Base-by-base conservation (phyloP, 192 early-diverging fungal genomes). In the Umbelopsis vinacea region DNA sequence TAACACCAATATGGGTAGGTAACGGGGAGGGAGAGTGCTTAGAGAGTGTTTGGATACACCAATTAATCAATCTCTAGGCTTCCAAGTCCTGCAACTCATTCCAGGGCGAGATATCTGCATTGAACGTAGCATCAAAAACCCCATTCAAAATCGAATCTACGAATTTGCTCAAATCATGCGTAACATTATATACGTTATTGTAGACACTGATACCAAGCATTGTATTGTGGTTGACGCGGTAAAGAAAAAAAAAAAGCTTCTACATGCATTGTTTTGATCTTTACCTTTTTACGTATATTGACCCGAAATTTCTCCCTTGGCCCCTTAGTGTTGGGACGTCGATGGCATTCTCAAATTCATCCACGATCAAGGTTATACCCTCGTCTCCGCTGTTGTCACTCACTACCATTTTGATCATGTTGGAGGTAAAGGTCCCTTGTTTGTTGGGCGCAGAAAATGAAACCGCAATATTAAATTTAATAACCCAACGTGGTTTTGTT, bases 361-460 rank as follows among this genome's bases (percentile, higher is more conserved):
- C 9, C 79, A 88, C 71, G 74, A 82, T 45, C 78, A 87, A 71
- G 81, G 83, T 8, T 84, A 92, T 72, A 86, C 86, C 10, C 75
- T 97, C 26, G 92, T 93, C 0, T 94, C 87, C 0, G 89, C 86
- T 10, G 81, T 90, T 21, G 83, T 96, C 6, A 95, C 94, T 7
- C 95, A 96, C 71, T 86, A 87, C 43, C 95, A 97, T 77, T 88
- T 96, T 68, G 95, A 97, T 83, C 95, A 92, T 60, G 88, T 90
- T 0, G 96, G 96, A 37, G 94, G 94, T 15, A 84, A 29, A 88
- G 15, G 40, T 43, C 40, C 40, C 40, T 43, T 43, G 40, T 12
- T 12, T 40, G 3, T 40, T 19, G 5, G 33, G 26, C 15, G 29
- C 11, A 14, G 38, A 4, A 6, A n/a, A 37, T 2, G 10, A 12